Evolutionary conservation across 495 filamentous ascomycete species (phyloP).

Genomic region (Penicillium salamii): DNA sequence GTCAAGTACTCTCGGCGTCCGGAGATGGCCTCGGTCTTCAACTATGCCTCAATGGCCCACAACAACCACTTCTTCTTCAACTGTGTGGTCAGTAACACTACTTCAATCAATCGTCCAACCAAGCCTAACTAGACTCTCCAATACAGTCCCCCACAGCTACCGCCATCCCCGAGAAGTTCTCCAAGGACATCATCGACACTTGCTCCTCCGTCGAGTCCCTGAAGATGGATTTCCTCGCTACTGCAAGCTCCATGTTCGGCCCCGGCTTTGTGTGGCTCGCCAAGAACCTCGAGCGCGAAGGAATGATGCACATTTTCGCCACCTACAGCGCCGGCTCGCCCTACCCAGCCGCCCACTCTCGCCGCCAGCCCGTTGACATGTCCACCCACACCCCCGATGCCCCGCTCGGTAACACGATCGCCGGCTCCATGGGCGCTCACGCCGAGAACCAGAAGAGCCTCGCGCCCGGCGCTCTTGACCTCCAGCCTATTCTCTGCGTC

Average conservation of each 20-base stretch:
- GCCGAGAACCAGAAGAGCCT: slow-evolving; percentile 42
- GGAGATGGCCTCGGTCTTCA: slow-evolving; percentile 75
- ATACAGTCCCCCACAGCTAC: slow-evolving; percentile 45
- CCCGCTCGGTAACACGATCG: slow-evolving; percentile 41
- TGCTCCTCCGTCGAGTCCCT: slow-evolving; percentile 84
- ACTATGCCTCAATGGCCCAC: slow-evolving; percentile 91
- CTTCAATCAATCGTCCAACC: neutral
- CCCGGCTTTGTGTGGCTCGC: slow-evolving; percentile 97
- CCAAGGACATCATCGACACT: slow-evolving; percentile 50
- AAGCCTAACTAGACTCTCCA: slow-evolving; percentile 3
- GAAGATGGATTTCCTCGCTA: slow-evolving; percentile 71
- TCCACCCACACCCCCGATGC: slow-evolving; percentile 56
- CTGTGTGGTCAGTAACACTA: slow-evolving; percentile 45
- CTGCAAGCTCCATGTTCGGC: slow-evolving; percentile 90
- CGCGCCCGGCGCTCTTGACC: slow-evolving; percentile 66
- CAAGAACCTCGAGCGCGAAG: slow-evolving; percentile 45
- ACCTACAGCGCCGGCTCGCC: slow-evolving; percentile 93
- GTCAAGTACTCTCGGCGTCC: slow-evolving; percentile 76
- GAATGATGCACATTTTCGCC: slow-evolving; percentile 67
- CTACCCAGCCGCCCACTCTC: slow-evolving; percentile 78
- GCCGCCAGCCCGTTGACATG: slow-evolving; percentile 76
- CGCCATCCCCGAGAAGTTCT: slow-evolving; percentile 50
- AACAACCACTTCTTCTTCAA: slow-evolving; percentile 98
- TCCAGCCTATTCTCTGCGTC: slow-evolving; percentile 78
- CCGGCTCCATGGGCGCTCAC: slow-evolving; percentile 50